phyloP scores from a whole-genome alignment of 768 basidiomycete species.

The Phylloporus sp. region DNA sequence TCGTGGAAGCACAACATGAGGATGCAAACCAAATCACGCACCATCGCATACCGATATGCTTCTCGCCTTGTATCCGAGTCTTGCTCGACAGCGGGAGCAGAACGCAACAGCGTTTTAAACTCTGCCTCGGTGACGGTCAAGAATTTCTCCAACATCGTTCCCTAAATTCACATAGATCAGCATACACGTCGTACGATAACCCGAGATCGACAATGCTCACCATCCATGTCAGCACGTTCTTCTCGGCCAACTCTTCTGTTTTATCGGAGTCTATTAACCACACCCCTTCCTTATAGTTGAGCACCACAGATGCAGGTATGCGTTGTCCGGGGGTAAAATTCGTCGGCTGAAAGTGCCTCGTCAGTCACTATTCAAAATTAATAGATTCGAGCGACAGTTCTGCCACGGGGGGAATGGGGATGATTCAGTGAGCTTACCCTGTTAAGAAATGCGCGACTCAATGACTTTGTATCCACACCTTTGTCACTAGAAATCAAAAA shows the following conservation, averaged over 20 bases:
- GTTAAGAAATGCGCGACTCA: conserved; percentile 55
- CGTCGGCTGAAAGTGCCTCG: conserved; percentile 37
- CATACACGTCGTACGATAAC: not conserved
- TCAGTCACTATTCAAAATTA: conserved; percentile 3
- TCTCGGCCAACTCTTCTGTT: conserved; percentile 39
- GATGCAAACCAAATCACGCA: conserved; percentile 26
- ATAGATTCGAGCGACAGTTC: not conserved
- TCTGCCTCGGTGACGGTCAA: conserved; percentile 63
- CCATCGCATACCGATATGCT: conserved; percentile 85
- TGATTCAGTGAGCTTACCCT: too few species aligned
- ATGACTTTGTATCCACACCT: conserved; percentile 50
- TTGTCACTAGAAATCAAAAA: conserved; percentile 76
- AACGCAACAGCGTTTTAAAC: conserved; percentile 54
- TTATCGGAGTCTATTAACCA: conserved; percentile 63
- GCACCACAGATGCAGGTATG: conserved; percentile 64
- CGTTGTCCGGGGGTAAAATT: conserved; percentile 75
- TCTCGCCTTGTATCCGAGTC: conserved; percentile 44
- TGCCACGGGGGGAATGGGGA: too few species aligned
- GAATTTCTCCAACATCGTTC: conserved; percentile 84
- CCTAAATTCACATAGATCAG: conserved; percentile 42
- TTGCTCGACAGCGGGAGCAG: conserved; percentile 24
- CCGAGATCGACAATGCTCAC: conserved; percentile 33
- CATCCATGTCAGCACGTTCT: conserved; percentile 75
- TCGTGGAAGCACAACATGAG: not conserved
- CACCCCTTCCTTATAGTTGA: conserved; percentile 61